Conservation (phyloP, 768 basidiomycete genomes). For the Mycena latifolia region DNA sequence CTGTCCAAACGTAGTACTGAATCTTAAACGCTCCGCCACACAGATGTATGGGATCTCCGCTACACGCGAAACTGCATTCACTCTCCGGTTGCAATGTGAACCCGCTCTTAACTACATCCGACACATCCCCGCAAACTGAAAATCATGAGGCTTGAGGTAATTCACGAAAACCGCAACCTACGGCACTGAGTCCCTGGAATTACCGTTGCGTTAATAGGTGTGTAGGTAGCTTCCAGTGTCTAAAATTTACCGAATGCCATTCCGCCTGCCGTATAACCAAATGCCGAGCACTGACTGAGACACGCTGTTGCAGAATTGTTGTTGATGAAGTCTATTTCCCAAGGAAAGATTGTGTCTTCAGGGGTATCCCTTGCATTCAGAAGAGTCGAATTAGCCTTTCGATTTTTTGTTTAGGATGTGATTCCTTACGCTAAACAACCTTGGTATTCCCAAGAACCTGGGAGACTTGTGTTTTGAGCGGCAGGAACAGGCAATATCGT, state of each 20-base stretch:
- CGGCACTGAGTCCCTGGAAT: slow-evolving; percentile 73
- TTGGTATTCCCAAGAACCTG: slow-evolving; percentile 72
- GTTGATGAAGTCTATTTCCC: slow-evolving; percentile 66
- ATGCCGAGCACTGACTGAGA: slow-evolving; percentile 74
- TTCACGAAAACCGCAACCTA: slow-evolving; percentile 46
- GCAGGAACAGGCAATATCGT: slow-evolving; percentile 70
- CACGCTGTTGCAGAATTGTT: slow-evolving; percentile 78
- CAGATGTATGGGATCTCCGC: slow-evolving; percentile 76
- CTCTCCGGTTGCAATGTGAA: slow-evolving; percentile 44
- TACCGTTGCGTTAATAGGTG: slow-evolving; percentile 3
- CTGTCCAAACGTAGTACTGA: slow-evolving; percentile 59
- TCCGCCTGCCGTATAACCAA: slow-evolving; percentile 80
- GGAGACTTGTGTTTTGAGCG: slow-evolving; percentile 66
- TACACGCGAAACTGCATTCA: slow-evolving; percentile 64
- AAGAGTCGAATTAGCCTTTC: no score
- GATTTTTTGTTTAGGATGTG: no score
- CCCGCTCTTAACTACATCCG: slow-evolving; percentile 57
- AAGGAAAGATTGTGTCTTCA: no score
- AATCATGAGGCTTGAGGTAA: not conserved
- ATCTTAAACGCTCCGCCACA: slow-evolving; percentile 73
- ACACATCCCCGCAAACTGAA: slow-evolving; percentile 78
- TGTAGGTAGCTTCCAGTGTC: no score
- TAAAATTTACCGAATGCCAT: slow-evolving; percentile 54
- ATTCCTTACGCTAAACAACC: slow-evolving; percentile 70
- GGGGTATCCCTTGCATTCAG: no score